Evolutionary conservation across 768 basidiomycete genomes (phyloP).

Genomic region (Collybia sp.): DNA sequence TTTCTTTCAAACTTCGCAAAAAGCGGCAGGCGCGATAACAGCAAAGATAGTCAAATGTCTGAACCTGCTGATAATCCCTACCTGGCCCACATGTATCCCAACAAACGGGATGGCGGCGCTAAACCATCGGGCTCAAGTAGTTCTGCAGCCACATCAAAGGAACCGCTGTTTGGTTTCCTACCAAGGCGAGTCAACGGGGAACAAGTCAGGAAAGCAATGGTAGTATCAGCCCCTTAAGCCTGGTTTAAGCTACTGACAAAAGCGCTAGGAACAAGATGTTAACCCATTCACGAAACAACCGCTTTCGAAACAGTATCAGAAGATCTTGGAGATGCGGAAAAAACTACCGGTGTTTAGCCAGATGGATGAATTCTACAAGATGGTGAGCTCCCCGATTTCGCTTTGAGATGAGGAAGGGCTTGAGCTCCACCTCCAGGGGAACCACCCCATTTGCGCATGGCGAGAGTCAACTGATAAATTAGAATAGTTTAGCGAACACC

Average conservation of each 20-base stretch:
- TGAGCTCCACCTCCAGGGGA: constrained; percentile 40
- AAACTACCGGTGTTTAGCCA: constrained; percentile 89
- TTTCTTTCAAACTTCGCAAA: too few species aligned
- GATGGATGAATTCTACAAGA: constrained; percentile 89
- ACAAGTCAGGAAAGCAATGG: constrained; percentile 69
- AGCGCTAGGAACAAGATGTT: constrained; percentile 60
- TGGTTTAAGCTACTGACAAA: constrained; percentile 8
- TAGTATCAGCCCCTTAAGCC: constrained; percentile 17
- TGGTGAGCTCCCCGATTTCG: constrained; percentile 62
- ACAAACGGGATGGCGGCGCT: constrained; percentile 12
- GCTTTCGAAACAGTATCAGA: constrained; percentile 74
- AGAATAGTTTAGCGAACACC: constrained; percentile 65
- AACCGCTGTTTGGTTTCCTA: constrained; percentile 72
- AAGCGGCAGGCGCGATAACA: too few species aligned
- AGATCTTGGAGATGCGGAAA: constrained; percentile 80
- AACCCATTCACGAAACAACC: constrained; percentile 89
- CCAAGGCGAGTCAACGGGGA: constrained; percentile 62
- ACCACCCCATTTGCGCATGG: constrained; percentile 25
- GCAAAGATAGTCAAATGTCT: too few species aligned
- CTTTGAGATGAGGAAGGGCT: constrained; percentile 32
- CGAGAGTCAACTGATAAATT: constrained; percentile 19
- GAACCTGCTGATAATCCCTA: constrained; percentile 27
- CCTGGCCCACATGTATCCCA: constrained; percentile 15
- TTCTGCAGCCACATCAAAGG: constrained; percentile 27
- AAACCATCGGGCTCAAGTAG: neutral